These are phyloP conservation scores for Lasiodiplodia hormozganensis DNA, from an alignment of 2,329 filamentous ascomycete species.

Conservation along the genomic window DNA sequence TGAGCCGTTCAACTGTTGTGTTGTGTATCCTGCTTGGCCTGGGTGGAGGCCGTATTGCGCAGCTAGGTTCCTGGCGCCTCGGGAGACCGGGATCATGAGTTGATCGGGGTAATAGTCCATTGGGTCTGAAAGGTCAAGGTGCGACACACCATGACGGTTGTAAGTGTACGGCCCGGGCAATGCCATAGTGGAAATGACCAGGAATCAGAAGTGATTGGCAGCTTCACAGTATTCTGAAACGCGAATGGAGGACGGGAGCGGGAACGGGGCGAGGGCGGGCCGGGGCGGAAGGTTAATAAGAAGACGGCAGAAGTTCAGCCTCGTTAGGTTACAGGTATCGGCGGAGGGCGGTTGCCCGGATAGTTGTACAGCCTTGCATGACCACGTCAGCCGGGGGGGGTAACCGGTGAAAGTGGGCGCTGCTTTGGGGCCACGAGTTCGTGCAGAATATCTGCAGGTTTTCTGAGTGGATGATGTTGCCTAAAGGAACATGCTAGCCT, in stretches of 20 bases:
- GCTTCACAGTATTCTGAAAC: background rate
- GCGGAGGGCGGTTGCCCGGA: background rate
- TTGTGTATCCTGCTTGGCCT: background rate
- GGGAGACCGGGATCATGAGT: background rate
- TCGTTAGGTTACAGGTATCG: background rate
- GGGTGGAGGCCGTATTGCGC: background rate
- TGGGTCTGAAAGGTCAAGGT: background rate
- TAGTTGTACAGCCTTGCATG: constrained; percentile 11
- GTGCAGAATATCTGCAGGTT: background rate
- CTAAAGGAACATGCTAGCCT: background rate
- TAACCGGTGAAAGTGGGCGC: background rate
- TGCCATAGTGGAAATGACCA: background rate
- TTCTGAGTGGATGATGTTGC: background rate
- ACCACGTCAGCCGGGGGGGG: constrained; percentile 7
- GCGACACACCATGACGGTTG: background rate
- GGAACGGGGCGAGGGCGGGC: background rate
- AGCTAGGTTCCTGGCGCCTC: background rate
- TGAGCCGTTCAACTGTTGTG: background rate
- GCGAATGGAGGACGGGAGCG: constrained; percentile 2
- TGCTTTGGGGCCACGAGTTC: background rate
- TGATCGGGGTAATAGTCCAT: background rate
- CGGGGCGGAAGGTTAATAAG: background rate
- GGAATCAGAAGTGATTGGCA: background rate
- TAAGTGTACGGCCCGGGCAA: no score
- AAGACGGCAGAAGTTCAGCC: background rate